Base-by-base conservation (phyloP, 331 rosid genomes). In the Cydonia oblonga region DNA sequence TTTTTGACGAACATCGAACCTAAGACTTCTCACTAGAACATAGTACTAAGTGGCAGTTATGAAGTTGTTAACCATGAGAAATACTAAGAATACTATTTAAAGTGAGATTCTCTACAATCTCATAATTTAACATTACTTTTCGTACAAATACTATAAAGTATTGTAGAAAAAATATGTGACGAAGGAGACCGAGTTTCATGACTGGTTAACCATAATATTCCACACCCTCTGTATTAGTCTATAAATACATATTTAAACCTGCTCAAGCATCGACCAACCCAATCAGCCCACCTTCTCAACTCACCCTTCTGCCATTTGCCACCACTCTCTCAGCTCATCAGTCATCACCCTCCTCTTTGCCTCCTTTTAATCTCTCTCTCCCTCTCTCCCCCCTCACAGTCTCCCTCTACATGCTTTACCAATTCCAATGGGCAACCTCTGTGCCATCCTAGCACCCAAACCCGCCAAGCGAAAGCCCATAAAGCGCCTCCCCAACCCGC, bases 341-440 rank as follows among this genome's bases (percentile, higher is more conserved):
- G 26, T 56, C 29, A 23, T 56, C 29, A 4, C 16, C 63, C 23
- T n/a, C 25, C 28, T n/a, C 44, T n/a, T 29, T 12, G 33, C 22
- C 62, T 19, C 30, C 16, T n/a, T 29, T 46, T 29, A 13, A 9
- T 33, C 42, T 35, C 44, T 2, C 44, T 9, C 14, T 38, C 44
- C 10, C 14, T 11, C 44, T 3, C 46, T 1, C 44, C 0, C 44
- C 5, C 44, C 46, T 11, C 46, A 11, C 46, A 38, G 46, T 40
- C 46, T 1, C 46, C 46, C 57, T 65, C 69, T 80, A 9, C 87
- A 85, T 87, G 92, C 79, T 62, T 78, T 68, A 4, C 23, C 65
- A 16, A 64, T 9, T 28, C 24, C 30, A 81, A 92, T 92, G 98
- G 98, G 98, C 10, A 92, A 92, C 73, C 80, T 90, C 29, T 92